Percentiles rank a stretch among this genome's conserved stretches.
Evolutionary conservation across 768 basidiomycete genomes (phyloP).

Genomic region (Suillus decipiens): DNA sequence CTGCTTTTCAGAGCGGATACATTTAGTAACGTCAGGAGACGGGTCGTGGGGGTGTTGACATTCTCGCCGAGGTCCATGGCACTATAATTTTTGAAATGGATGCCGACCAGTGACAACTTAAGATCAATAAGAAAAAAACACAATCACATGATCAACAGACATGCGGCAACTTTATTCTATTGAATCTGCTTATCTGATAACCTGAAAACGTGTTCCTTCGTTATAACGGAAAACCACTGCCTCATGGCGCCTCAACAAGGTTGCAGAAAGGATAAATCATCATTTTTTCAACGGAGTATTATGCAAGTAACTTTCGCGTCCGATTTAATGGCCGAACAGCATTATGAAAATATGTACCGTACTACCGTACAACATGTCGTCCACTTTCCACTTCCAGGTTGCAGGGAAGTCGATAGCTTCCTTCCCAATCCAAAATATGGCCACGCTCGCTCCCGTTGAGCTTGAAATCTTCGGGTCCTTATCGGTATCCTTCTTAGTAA

Average conservation of each 20-base stretch:
- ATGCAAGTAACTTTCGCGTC: not conserved
- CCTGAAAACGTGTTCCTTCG: not conserved
- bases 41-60: constrained; percentile 64
- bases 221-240: not conserved
- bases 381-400: not conserved
- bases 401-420: not conserved
- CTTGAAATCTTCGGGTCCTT: not conserved
- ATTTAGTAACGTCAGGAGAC: constrained; percentile 85
- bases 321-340: not conserved
- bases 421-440: not conserved
- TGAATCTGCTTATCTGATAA: not conserved
- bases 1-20: constrained; percentile 77
- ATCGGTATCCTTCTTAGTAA: not conserved
- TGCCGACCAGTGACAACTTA: no score
- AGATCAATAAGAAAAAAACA: not conserved
- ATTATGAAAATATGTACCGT: not conserved
- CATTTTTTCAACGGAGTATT: not conserved
- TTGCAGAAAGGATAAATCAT: not conserved
- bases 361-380: not conserved
- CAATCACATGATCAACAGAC: not conserved
- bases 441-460: not conserved
- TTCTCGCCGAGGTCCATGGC: constrained; percentile 21
- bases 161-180: no score
- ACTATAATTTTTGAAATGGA: not conserved
- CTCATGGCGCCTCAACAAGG: not conserved